Evolutionary conservation across 768 basidiomycete genomes (phyloP), one percentile per base, ranked within the genome.

Genomic region (Leucosporidium yakuticum): DNA sequence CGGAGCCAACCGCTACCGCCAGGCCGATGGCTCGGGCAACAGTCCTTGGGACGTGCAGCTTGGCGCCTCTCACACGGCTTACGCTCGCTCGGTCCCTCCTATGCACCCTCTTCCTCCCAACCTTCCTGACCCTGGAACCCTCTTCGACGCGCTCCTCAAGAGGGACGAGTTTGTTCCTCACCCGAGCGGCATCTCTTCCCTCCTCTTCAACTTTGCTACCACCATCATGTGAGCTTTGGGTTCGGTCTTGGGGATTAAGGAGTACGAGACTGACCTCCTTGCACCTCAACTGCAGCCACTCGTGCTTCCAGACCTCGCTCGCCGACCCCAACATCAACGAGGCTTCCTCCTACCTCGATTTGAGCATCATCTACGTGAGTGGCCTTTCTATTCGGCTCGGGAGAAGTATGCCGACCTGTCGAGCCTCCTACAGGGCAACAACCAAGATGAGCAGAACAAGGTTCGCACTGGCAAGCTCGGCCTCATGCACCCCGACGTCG

Each of bases 21-120:
- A 83, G 1, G 87, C 89, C 5, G 91, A 93, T 77, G 91, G 91
- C 9, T 84, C 85, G 5, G 79, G 80, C 76, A 93, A 94, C 79
- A 93, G 91, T 74, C 81, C 85, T 56, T 81, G 82, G 63, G 76
- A 81, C 49, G 90, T 90, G 3, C 81, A 86, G 67, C 77, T 93
- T 79, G 91, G 91, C 56, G 87, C 86, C 80, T 88, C 90, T 3
- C 14, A 39, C 12, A 48, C 49, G 61, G 62, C 68, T 11, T 74
- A 74, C 57, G 73, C 73, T 5, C 56, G 73, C 27, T 31, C 48
- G 11, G 69, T 68, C 19, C 34, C 60, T 4, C 50, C 64, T 8
- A 4, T 63, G 14, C 69, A 71, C 60, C 58, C 68, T 9, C 32
- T 50, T 47, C 70, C 48, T 75, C 78, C 51, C 77, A 47, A 81